These are phyloP conservation scores for Alisma plantagoaquatica DNA, from an alignment of 106 monocot species.

Conservation along the genomic window DNA sequence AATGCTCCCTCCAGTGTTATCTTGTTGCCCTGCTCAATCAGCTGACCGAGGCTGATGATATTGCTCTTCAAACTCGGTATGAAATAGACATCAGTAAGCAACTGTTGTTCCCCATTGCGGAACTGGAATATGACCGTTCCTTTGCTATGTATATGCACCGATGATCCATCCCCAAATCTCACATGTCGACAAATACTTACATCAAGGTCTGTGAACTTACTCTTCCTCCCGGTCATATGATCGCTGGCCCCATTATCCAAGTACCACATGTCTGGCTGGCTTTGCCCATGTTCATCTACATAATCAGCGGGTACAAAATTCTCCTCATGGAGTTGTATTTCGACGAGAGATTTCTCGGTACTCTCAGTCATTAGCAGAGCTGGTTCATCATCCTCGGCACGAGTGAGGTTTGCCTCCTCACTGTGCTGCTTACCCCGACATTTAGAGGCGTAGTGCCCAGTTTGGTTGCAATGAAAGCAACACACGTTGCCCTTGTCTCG, in stretches of 20 bases:
- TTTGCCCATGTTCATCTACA: too few relatives aligned
- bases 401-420: too few relatives aligned
- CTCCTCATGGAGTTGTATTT: too few relatives aligned
- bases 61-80: neutral
- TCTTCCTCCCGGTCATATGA: neutral
- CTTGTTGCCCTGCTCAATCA: neutral
- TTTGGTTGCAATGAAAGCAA: too few relatives aligned
- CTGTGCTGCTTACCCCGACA: too few relatives aligned
- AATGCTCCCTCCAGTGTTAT: neutral
- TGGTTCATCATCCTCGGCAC: too few relatives aligned
- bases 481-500: too few relatives aligned
- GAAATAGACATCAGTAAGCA: neutral
- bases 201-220: neutral
- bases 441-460: too few relatives aligned
- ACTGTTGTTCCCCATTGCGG: neutral
- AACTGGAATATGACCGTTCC: neutral
- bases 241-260: neutral
- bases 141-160: neutral
- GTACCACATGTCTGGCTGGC: too few relatives aligned
- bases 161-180: neutral
- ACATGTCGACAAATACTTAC: neutral
- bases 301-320: too few relatives aligned
- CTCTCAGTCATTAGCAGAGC: too few relatives aligned
- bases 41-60: neutral
- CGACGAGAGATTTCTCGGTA: too few relatives aligned